Base-by-base conservation (phyloP, 2,329 filamentous ascomycete genomes). In the Diaporthe sp. region DNA sequence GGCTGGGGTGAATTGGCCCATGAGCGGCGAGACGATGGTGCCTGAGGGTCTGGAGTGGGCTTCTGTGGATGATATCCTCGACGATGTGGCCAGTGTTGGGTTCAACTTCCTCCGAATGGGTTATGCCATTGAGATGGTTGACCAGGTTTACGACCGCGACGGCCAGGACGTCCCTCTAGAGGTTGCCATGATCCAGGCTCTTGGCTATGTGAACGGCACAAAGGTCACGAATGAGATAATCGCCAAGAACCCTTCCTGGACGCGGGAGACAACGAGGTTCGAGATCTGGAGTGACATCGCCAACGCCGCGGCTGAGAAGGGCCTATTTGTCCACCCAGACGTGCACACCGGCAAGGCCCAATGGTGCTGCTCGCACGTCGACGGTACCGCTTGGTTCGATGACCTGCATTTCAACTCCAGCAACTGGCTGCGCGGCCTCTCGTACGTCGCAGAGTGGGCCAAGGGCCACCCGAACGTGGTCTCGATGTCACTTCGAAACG, bases 101-200 rank as follows among this genome's bases (percentile, higher is more conserved):
- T 88, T 90, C 80, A 91, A 91, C 79, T 87, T 86, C n/a, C 86
- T 91, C 34, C 87, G 89, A 28, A 85, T 91, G 79, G 88, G 88
- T 4, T 91, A 88, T 76, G 88, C 89, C 0, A 90, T 88, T 75
- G 85, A 90, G 77, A 90, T 91, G 88, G 81, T 91, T 58, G 89
- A 91, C 77, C 83, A 87, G 75, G 83, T 86, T 67, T 83, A 84
- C 74, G 83, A 85, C 31, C 81, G 81, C 25, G 81, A 81, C 37
- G 85, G 85, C 34, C 81, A 80, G 15, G 86, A 87, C 76, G 82
- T 86, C 0, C 80, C 83, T 5, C 80, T 87, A 8, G 80, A 83
- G 63, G 80, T 82, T 0, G 81, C 85, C n/a, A 81, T 87, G 61
- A 81, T 83, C 57, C 80, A 81, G 25, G 85, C 84, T 53, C 82